Evolutionary conservation across 2,329 filamentous ascomycete species (phyloP), one percentile per base, ranked within the genome.

Genomic region (Knufia petricola): DNA sequence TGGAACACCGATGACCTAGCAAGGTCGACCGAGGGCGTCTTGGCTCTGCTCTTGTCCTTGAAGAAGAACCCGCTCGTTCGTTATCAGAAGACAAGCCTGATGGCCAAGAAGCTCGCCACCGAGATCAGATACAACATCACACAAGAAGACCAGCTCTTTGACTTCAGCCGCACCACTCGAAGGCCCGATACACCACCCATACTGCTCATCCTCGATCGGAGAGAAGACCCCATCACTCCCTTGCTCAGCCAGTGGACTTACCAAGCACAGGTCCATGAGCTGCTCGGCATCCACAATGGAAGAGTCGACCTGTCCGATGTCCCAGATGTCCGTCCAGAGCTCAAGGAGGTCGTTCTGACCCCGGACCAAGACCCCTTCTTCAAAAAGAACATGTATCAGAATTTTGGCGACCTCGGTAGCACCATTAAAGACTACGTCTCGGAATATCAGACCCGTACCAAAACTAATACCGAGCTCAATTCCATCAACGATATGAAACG

Each of bases 361-460:
- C 89, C 92, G 66, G 92, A 98, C 55, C 92, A 98, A 66, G 92
- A 98, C 61, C 89, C 92, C 0, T 98, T 98, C 69, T 98, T 98
- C 72, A 95, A 84, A 68, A 95, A 95, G 71, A 96, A 96, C 66
- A 96, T 96, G 89, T 96, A 89, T 59, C 78, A 95, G 60, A 96
- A 96, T 64, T 98, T 96, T 65, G 89, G 90, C 48, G 89, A 96
- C 58, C 75, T 98, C 4, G 89, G 92, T 9, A 85, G 90, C 34
- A 95, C 94, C 58, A 95, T 95, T 63, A 96, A 96, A 66, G 89
- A 95, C 77, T 98, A 98, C 59, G 92, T 98, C 48, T 89, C 95
- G 63, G 92, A 96, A 63, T 98, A 96, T 62, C 92, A 96, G 60
- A 87, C 85, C 10, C 95, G 94, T 65, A 95, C 90, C n/a, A 90